A percentile compares a stretch with the other conserved stretches of the same genome.
These are phyloP conservation scores for Lojkania enalia DNA, from an alignment of 2,329 filamentous ascomycete genomes.

Conservation along the genomic window DNA sequence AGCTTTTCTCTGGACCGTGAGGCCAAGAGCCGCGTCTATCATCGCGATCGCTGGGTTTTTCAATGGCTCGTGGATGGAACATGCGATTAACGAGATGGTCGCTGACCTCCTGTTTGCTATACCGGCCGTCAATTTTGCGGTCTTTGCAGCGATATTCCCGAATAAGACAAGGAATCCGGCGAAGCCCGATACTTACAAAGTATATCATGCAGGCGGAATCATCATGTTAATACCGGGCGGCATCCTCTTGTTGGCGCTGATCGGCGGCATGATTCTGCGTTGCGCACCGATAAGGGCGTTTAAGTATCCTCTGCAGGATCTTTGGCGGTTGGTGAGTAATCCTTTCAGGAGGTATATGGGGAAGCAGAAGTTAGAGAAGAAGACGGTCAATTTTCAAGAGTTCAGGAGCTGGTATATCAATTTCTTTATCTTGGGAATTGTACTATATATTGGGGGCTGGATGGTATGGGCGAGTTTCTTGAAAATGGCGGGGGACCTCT, in stretches of 20 bases:
- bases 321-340: slow-evolving; percentile 5
- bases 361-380: slow-evolving; percentile 5
- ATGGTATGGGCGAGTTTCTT: slow-evolving; percentile 9
- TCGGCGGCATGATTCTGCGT: background rate
- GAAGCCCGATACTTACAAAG: slow-evolving; percentile 3
- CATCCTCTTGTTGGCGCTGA: slow-evolving; percentile 4
- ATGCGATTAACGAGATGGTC: slow-evolving; percentile 8
- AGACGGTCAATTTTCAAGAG: slow-evolving; percentile 1
- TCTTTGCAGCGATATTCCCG: slow-evolving; percentile 9
- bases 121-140: slow-evolving; percentile 3
- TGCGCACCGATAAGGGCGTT: slow-evolving; percentile 10
- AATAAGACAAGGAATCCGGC: slow-evolving; percentile 7
- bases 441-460: slow-evolving; percentile 10
- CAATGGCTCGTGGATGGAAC: slow-evolving; percentile 10
- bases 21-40: slow-evolving; percentile 6
- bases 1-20: slow-evolving; percentile 8
- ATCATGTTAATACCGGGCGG: slow-evolving; percentile 10
- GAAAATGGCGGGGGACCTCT: slow-evolving; percentile 7
- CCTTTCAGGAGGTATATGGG: slow-evolving; percentile 4
- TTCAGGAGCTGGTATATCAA: slow-evolving; percentile 7
- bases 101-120: slow-evolving; percentile 8
- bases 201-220: slow-evolving; percentile 10
- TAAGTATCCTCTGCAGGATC: slow-evolving; percentile 9
- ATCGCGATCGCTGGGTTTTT: slow-evolving; percentile 7
- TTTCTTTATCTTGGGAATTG: slow-evolving; percentile 9